Percentiles rank a stretch among this genome's conserved stretches.
These are phyloP conservation scores for Pleurotus ostreatus DNA, from an alignment of 768 basidiomycete species.

Conservation along the genomic window DNA sequence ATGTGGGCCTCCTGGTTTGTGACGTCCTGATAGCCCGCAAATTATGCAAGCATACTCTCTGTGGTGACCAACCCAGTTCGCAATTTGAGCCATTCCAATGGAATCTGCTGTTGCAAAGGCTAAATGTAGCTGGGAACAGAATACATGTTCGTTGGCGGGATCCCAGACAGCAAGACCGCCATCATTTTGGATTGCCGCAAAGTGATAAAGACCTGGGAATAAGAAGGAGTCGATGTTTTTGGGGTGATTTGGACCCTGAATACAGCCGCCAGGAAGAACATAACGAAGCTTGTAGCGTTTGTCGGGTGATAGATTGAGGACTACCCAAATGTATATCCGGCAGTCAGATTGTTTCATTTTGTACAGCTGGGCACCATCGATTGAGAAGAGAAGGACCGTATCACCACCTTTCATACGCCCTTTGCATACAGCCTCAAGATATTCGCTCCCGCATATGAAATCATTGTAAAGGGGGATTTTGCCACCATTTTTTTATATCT, in stretches of 20 bases:
- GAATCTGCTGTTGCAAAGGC: constrained; percentile 28
- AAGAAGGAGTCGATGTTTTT: constrained; percentile 29
- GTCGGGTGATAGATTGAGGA: constrained; percentile 24
- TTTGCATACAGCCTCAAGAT: constrained; percentile 14
- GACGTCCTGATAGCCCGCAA: constrained; percentile 25
- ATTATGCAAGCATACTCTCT: constrained; percentile 28
- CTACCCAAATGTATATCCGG: constrained; percentile 38
- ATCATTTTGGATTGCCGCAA: constrained; percentile 24
- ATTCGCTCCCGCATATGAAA: constrained; percentile 22
- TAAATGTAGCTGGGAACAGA: constrained; percentile 17
- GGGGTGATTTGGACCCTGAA: constrained; percentile 28
- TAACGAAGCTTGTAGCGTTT: constrained; percentile 18
- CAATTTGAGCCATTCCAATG: constrained; percentile 25
- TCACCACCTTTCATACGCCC: constrained; percentile 24
- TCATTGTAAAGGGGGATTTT: constrained; percentile 16
- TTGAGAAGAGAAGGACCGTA: constrained; percentile 28
- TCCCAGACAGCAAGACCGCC: constrained; percentile 28
- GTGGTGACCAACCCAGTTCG: constrained; percentile 31
- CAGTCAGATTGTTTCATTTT: constrained; percentile 9
- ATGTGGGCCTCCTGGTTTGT: constrained; percentile 16
- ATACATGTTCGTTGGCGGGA: constrained; percentile 12
- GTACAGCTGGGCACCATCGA: constrained; percentile 42
- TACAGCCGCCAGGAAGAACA: constrained; percentile 19
- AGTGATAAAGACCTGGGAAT: constrained; percentile 29
- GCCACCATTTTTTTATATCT: not conserved